Evolutionary conservation across 139 green algal species (phyloP), one percentile per base, ranked within the genome.

Genomic region (Ulvella scutata): DNA sequence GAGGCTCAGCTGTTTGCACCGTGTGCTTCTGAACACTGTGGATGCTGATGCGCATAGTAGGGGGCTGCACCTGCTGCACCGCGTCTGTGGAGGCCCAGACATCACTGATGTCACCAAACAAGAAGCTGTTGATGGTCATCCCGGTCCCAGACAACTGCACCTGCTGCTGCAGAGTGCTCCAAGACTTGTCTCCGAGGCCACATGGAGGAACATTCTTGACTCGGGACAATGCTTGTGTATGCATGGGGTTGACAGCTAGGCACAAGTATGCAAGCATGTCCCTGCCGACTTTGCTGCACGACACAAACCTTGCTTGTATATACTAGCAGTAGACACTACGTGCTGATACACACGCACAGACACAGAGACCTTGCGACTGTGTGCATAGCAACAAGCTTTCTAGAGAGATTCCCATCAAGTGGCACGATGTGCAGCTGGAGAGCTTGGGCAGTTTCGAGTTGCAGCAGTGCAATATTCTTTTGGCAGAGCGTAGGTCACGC

Each of bases 191-290:
- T 26, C 78, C 81, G 21, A 85, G 72, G 28, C 51, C 60, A 43
- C 81, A 75, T 23, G 61, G 72, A 21, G 86, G 86, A 13, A 81
- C 72, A 62, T 90, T 90, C 74, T 88, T 84, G 37, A 87, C 61
- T 9, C 86, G 79, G 13, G 62, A 9, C 3, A 90, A 74, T 21
- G 86, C 82, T 7, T 81, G 59, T 7, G 81, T 43, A 72, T 87
- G 76, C 0, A 73, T 29, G 20, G 83, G 77, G 28, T 76, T 79
- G 31, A 75, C 62, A 2, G 80, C 77, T 51, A 90, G 43, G 13
- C 73, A 72, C 72, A 90, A 43, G 75, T 90, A 90, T 3, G 85
- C 82, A 62, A 90, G 51, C 3, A 84, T 31, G 40, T 90, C 82
- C 62, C 20, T 67, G n/a, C 51, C 51, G 0, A 67, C 51, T 29